Evolutionary conservation across 176 grass and related monocot genomes (phyloP).

Genomic region (Bonia amplexicaulis): DNA sequence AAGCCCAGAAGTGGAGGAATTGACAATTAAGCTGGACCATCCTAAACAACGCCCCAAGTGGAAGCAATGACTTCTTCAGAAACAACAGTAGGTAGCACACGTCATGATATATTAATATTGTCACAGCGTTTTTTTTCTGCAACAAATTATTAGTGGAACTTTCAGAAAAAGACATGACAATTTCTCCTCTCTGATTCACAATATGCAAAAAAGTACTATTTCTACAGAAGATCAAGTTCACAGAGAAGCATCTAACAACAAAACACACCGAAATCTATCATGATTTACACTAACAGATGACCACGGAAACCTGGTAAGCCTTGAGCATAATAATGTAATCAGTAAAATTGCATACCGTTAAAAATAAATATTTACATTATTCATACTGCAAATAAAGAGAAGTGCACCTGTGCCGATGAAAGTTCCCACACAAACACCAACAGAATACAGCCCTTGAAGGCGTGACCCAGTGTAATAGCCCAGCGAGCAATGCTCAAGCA

Average conservation of each 20-base stretch:
- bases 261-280: not conserved
- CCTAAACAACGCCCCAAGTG: not conserved
- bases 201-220: not conserved
- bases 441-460: constrained; percentile 2
- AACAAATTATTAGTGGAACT: not conserved
- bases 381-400: constrained; percentile 22
- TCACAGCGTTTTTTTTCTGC: not conserved
- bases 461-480: not conserved
- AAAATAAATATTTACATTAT: constrained; percentile 42
- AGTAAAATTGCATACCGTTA: not conserved
- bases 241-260: not conserved
- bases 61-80: not conserved
- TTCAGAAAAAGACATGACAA: not conserved
- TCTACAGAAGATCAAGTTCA: not conserved
- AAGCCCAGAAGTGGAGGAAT: not conserved
- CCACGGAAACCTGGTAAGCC: not conserved
- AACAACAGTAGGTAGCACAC: not conserved
- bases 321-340: not conserved
- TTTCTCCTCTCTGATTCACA: not conserved
- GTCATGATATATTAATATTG: not conserved
- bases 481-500: not conserved
- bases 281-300: not conserved
- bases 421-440: constrained; percentile 15
- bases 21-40: not conserved
- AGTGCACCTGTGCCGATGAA: constrained; percentile 18